Evolutionary conservation across 176 grass and related monocot genomes (phyloP).

Genomic region (Chloris gayana): DNA sequence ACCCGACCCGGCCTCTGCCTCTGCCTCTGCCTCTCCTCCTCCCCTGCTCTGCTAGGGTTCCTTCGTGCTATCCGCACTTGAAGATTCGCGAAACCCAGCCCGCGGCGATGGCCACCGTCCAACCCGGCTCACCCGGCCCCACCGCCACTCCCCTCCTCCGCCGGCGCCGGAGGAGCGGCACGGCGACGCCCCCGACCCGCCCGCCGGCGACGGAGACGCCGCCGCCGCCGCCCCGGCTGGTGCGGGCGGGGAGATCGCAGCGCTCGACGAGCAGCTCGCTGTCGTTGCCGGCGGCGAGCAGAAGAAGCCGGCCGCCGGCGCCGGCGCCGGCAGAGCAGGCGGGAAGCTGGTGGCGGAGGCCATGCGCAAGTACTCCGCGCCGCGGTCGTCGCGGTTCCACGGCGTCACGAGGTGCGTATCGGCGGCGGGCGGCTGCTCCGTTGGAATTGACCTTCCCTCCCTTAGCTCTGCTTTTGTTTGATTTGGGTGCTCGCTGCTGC

Average conservation of each 20-base stretch:
- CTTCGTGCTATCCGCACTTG: constrained; percentile 11
- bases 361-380: constrained; percentile 79
- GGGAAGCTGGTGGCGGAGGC: constrained; percentile 69
- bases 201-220: not conserved
- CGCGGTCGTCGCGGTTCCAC: constrained; percentile 83
- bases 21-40: not conserved
- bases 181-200: not conserved
- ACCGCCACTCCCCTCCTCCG: not conserved
- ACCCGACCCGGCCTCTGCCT: not conserved
- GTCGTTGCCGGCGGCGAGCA: constrained; percentile 1
- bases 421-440: not conserved
- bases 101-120: constrained; percentile 43
- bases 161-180: not conserved
- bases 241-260: constrained; percentile 41
- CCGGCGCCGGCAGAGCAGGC: too few species aligned
- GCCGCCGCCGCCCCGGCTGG: not conserved
- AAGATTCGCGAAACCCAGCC: constrained; percentile 49
- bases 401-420: constrained; percentile 75
- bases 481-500: not conserved
- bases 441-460: not conserved
- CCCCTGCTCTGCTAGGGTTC: constrained; percentile 28
- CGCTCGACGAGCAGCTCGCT: constrained; percentile 50
- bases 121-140: constrained; percentile 33
- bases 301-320: not conserved
- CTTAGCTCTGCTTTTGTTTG: not conserved